phyloP scores from a whole-genome alignment of 2,329 filamentous ascomycete species.

The Penicillium sp. region DNA sequence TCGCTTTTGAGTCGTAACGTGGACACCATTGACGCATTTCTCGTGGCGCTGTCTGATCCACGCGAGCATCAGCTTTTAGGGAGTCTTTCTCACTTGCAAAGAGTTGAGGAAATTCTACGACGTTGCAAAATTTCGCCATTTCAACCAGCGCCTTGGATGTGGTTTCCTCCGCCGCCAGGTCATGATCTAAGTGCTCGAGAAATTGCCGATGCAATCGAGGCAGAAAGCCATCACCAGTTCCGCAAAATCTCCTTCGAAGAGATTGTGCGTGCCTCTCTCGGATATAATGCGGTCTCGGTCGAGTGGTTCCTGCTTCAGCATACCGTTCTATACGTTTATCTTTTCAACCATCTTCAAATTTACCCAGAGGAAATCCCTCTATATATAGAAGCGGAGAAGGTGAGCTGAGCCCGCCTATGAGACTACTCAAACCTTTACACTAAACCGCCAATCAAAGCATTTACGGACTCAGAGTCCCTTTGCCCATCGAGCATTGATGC shows the following conservation, averaged over 20 bases:
- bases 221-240: conserved; percentile 50
- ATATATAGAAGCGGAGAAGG: conserved; percentile 47
- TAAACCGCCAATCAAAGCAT: conserved; percentile 34
- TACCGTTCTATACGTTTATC: conserved; percentile 42
- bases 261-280: conserved; percentile 47
- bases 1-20: conserved; percentile 43
- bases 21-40: conserved; percentile 42
- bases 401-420: conserved; percentile 22
- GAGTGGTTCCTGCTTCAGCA: conserved; percentile 50
- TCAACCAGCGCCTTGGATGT: conserved; percentile 42
- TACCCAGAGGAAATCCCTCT: conserved; percentile 40
- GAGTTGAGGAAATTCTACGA: conserved; percentile 48
- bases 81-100: conserved; percentile 44
- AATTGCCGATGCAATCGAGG: conserved; percentile 45
- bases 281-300: conserved; percentile 42
- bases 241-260: conserved; percentile 48
- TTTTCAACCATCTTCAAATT: conserved; percentile 40
- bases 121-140: conserved; percentile 37
- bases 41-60: conserved; percentile 37
- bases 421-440: not conserved
- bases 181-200: conserved; percentile 29
- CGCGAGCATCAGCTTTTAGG: conserved; percentile 35
- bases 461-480: conserved; percentile 46
- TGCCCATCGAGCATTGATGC: conserved; percentile 44
- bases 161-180: conserved; percentile 40